Base-by-base conservation (phyloP, 73 alveolate species). In the Symbiodinium pilosum region DNA sequence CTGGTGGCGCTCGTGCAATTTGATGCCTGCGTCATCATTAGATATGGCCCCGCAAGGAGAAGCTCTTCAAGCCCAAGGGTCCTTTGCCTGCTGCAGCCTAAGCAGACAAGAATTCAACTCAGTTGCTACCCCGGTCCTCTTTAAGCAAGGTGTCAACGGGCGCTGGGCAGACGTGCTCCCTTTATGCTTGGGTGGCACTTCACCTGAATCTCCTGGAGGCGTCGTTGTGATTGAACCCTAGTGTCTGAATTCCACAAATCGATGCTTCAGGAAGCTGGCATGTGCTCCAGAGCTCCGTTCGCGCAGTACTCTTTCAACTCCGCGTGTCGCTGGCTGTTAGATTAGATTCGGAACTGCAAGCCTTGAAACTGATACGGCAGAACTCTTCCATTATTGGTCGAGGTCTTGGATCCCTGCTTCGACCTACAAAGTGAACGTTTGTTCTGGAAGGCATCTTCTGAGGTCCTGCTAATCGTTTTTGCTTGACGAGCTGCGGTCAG, bases 321-420 rank as follows among this genome's bases (percentile, higher is more conserved):
- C 95, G 73, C 26, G 11, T 88, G 95, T 21, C 24, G 69, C 86
- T 26, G 42, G 95, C 38, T n/a, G n/a, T n/a, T n/a, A n/a, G n/a
- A n/a, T n/a, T n/a, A n/a, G n/a, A n/a, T n/a, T n/a, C n/a, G n/a
- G n/a, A n/a, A n/a, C n/a, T n/a, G n/a, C n/a, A n/a, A n/a, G n/a
- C n/a, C n/a, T n/a, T n/a, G n/a, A n/a, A n/a, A n/a, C n/a, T n/a
- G 71, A 52, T 52, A 21, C 30, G 21, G 21, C 30, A 52, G 71
- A 21, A 52, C 71, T 21, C 71, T 52, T 52, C 71, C 21, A 52
- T 52, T 52, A 52, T 52, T n/a, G n/a, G n/a, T 34, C 9, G 34
- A 88, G 95, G 95, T 88, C 95, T 32, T 88, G 95, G 95, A 88
- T 88, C 81, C 86, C 95, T 21, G 86, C 95, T 3, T 88, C 95